These are phyloP conservation scores for Phlyctochytrium arcticum DNA, from an alignment of 192 early-diverging fungal genomes.

Conservation along the genomic window DNA sequence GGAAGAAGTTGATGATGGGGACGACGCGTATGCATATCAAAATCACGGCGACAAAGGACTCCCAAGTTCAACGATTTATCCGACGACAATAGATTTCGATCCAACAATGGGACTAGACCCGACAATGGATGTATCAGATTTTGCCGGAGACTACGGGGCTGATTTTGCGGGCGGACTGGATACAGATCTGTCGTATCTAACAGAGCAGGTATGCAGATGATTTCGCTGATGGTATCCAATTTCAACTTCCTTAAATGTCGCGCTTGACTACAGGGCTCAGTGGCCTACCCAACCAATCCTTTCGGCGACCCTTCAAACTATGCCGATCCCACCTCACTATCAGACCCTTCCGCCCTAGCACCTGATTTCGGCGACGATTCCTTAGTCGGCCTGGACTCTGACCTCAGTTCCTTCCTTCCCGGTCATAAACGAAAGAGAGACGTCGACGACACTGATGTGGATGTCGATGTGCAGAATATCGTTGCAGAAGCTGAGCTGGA, in stretches of 20 bases:
- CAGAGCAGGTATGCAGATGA: too few species aligned
- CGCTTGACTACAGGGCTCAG: not conserved
- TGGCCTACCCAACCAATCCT: not conserved
- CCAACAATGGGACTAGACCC: not conserved
- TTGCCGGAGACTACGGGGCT: not conserved
- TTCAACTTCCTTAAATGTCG: too few species aligned
- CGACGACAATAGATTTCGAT: not conserved
- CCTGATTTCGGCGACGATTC: not conserved
- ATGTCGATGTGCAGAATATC: too few species aligned
- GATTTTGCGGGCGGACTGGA: not conserved
- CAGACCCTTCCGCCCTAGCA: too few species aligned
- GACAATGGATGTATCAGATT: not conserved
- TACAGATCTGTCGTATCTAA: not conserved
- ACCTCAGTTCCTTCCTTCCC: not conserved
- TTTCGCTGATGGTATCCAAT: too few species aligned
- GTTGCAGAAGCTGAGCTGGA: not conserved
- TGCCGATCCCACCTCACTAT: too few species aligned
- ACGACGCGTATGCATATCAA: not conserved
- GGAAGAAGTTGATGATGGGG: not conserved
- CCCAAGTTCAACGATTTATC: constrained; percentile 4
- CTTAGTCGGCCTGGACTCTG: not conserved
- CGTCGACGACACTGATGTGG: too few species aligned
- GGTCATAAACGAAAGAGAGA: not conserved
- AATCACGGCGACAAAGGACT: constrained; percentile 1
- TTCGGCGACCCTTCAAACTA: not conserved